phyloP scores from a whole-genome alignment of 352 stramenopile genomes.

The Globisporangium megalacanthum region DNA sequence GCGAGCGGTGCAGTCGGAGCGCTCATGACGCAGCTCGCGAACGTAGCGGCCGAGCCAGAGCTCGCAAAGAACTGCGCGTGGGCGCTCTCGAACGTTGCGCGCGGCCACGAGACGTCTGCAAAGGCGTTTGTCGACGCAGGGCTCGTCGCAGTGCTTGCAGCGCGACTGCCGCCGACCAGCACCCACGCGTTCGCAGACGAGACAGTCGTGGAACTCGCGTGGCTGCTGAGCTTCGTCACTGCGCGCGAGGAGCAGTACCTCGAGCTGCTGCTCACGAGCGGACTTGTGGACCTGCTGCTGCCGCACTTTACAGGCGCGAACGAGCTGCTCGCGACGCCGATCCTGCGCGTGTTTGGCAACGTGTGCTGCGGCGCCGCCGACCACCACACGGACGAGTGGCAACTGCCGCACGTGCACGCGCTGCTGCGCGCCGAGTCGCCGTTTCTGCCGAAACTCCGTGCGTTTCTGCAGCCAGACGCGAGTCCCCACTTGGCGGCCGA shows the following conservation, averaged over 20 bases:
- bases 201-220: constrained; percentile 74
- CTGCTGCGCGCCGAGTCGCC: constrained; percentile 39
- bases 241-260: constrained; percentile 71
- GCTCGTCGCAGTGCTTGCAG: constrained; percentile 43
- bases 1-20: constrained; percentile 46
- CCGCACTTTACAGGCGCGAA: constrained; percentile 57
- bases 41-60: constrained; percentile 15
- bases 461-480: constrained; percentile 46
- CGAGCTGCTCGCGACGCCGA: constrained; percentile 60
- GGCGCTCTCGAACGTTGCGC: constrained; percentile 80
- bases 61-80: constrained; percentile 59
- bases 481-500: constrained; percentile 43
- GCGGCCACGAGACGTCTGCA: constrained; percentile 65
- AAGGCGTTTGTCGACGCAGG: constrained; percentile 73
- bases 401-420: constrained; percentile 49
- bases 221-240: constrained; percentile 85
- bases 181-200: constrained; percentile 32
- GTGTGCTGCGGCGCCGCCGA: constrained; percentile 64
- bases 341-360: constrained; percentile 76
- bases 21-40: constrained; percentile 39
- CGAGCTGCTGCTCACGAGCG: constrained; percentile 55
- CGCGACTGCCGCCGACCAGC: constrained; percentile 27
- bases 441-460: constrained; percentile 51
- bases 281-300: constrained; percentile 44
- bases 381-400: constrained; percentile 71